phyloP scores from a whole-genome alignment of 2,329 filamentous ascomycete genomes.

The Camptophora hylomeconis region DNA sequence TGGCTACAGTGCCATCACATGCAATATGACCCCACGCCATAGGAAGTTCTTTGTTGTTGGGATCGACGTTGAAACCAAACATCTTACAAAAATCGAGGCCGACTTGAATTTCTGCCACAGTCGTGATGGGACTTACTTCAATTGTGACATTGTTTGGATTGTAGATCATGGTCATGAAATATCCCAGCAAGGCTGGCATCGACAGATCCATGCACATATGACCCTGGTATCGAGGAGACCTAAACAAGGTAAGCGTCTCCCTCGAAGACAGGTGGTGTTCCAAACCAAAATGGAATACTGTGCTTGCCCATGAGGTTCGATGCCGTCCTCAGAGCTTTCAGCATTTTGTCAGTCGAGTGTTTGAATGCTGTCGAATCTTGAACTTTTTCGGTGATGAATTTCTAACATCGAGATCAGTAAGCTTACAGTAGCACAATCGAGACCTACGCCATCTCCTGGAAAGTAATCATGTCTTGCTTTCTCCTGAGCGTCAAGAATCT shows the following conservation, averaged over 20 bases:
- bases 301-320: conserved; percentile 28
- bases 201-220: conserved; percentile 34
- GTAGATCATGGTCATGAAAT: conserved; percentile 38
- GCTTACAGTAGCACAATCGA: background rate
- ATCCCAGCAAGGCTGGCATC: conserved; percentile 33
- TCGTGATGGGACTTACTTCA: conserved; percentile 35
- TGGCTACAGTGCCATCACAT: conserved; percentile 34
- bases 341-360: conserved; percentile 22
- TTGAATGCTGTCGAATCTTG: conserved; percentile 25
- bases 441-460: conserved; percentile 24
- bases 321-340: conserved; percentile 23
- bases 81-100: conserved; percentile 34
- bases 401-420: conserved; percentile 7
- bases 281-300: conserved; percentile 35
- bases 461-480: conserved; percentile 24
- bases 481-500: conserved; percentile 27
- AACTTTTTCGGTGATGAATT: conserved; percentile 26
- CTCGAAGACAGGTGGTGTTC: too few relatives aligned
- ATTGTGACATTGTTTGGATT: conserved; percentile 38
- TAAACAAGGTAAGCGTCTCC: too few relatives aligned
- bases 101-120: conserved; percentile 31
- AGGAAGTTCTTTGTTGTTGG: conserved; percentile 16
- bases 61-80: conserved; percentile 31
- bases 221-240: conserved; percentile 29
- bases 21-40: conserved; percentile 34